A percentile compares a stretch with the other conserved stretches of the same genome.
phyloP scores from a whole-genome alignment of 768 basidiomycete species.

The Leccinum incarnatum region DNA sequence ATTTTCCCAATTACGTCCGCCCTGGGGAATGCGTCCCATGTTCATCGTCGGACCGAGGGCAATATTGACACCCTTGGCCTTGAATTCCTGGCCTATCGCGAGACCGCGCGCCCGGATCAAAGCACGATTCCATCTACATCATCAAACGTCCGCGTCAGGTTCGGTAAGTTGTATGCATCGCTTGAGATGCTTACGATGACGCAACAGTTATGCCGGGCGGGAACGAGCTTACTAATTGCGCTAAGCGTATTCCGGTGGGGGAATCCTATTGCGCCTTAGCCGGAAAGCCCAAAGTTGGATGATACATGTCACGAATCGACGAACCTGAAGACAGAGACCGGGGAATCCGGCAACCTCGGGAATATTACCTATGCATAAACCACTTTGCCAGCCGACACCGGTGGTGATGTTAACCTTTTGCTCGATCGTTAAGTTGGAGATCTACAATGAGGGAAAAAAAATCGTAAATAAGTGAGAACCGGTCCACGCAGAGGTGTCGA shows the following conservation, averaged over 20 bases:
- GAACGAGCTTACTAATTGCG: constrained; percentile 73
- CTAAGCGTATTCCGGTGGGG: constrained; percentile 74
- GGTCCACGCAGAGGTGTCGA: neutral
- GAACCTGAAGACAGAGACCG: constrained; percentile 69
- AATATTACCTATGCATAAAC: constrained; percentile 71
- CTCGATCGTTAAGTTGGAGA: constrained; percentile 50
- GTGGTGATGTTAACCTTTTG: constrained; percentile 66
- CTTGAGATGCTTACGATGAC: constrained; percentile 54
- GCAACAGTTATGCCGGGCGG: constrained; percentile 84
- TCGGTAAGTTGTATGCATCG: neutral
- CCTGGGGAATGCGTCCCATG: constrained; percentile 71
- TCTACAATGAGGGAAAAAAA: constrained; percentile 25
- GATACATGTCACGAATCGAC: constrained; percentile 4
- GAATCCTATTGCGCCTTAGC: constrained; percentile 46
- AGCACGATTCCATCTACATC: constrained; percentile 66
- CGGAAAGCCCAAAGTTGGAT: neutral
- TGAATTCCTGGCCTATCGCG: constrained; percentile 80
- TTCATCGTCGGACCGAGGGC: constrained; percentile 86
- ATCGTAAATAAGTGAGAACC: too few relatives aligned
- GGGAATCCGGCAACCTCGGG: constrained; percentile 53
- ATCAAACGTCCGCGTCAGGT: neutral
- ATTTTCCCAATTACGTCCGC: constrained; percentile 94
- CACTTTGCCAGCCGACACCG: constrained; percentile 49
- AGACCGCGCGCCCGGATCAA: constrained; percentile 75
- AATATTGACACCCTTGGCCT: constrained; percentile 80